phyloP scores from a whole-genome alignment of 768 basidiomycete genomes.

The Xerocomellus dryophilus region DNA sequence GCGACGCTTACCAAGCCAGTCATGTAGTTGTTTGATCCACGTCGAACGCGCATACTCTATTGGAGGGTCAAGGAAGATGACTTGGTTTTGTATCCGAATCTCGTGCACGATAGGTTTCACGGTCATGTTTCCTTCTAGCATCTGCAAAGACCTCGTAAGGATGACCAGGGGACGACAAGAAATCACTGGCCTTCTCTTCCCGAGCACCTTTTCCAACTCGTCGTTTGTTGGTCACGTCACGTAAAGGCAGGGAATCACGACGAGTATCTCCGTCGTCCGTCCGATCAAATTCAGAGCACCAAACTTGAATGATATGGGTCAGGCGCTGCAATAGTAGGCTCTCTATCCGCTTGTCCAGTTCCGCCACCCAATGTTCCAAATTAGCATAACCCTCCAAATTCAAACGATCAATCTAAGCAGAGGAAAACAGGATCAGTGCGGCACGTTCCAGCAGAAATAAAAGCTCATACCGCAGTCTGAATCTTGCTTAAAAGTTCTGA shows the following conservation, averaged over 20 bases:
- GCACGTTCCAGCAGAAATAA: background rate
- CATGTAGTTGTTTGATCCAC: constrained; percentile 88
- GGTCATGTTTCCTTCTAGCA: constrained; percentile 68
- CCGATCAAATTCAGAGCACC: constrained; percentile 85
- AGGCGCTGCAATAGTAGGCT: constrained; percentile 73
- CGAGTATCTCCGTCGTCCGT: constrained; percentile 65
- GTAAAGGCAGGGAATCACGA: constrained; percentile 46
- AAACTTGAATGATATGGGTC: constrained; percentile 73
- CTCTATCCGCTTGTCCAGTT: constrained; percentile 82
- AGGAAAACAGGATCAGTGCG: background rate
- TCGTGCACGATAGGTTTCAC: constrained; percentile 91
- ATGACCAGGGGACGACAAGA: background rate
- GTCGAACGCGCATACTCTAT: constrained; percentile 89
- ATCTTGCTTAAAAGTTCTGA: constrained; percentile 71
- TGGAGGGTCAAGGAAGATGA: constrained; percentile 97
- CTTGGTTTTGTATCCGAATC: constrained; percentile 97
- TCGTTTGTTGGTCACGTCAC: constrained; percentile 63
- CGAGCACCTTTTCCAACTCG: constrained; percentile 67
- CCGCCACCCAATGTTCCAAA: constrained; percentile 87
- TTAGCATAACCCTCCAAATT: constrained; percentile 96
- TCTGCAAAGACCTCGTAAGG: constrained; percentile 38
- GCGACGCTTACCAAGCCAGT: constrained; percentile 66
- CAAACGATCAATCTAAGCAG: constrained; percentile 79
- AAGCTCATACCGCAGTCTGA: constrained; percentile 70
- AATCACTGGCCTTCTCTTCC: constrained; percentile 67